These are phyloP conservation scores for Esteya vermicola DNA, from an alignment of 2,329 filamentous ascomycete species.

Conservation along the genomic window DNA sequence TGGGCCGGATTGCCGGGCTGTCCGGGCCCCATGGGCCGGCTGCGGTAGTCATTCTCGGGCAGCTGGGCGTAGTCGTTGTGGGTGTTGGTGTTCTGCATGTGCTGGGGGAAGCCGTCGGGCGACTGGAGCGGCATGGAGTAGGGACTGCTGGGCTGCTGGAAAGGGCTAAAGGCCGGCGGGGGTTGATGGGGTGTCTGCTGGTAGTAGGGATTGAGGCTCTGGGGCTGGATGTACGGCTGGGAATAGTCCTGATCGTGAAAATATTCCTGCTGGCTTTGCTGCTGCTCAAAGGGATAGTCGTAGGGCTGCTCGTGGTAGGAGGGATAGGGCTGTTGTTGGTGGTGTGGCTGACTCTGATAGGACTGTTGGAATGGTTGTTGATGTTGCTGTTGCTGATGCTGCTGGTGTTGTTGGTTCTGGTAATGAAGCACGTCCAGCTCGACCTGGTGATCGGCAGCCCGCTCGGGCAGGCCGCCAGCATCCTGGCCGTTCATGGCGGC, in stretches of 20 bases:
- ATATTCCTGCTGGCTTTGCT: neutral
- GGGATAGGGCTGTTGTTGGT: neutral
- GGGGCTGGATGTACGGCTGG: no score
- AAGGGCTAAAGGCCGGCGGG: no score
- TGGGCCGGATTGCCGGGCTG: no score
- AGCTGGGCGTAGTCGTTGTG: neutral
- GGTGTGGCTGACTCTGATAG: neutral
- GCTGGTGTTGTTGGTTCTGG: constrained; percentile 3
- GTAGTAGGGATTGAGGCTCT: no score
- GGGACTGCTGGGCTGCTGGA: no score
- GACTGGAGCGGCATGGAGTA: neutral
- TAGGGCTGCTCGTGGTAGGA: neutral
- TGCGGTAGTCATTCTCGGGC: constrained; percentile 1
- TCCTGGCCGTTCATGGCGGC: constrained; percentile 2
- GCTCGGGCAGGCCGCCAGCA: constrained; percentile 1
- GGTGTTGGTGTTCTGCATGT: neutral
- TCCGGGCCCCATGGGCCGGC: neutral
- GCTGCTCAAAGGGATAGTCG: neutral
- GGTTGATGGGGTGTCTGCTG: neutral
- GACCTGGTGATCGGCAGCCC: constrained; percentile 4
- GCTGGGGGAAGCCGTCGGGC: neutral
- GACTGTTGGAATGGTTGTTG: neutral
- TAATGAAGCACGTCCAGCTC: constrained; percentile 7
- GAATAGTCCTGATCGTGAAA: neutral
- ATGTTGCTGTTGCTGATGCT: constrained; percentile 1